Evolutionary conservation across 1,284 basidiomycete species (phyloP).

Genomic region (Ceratobasidium papillatum): DNA sequence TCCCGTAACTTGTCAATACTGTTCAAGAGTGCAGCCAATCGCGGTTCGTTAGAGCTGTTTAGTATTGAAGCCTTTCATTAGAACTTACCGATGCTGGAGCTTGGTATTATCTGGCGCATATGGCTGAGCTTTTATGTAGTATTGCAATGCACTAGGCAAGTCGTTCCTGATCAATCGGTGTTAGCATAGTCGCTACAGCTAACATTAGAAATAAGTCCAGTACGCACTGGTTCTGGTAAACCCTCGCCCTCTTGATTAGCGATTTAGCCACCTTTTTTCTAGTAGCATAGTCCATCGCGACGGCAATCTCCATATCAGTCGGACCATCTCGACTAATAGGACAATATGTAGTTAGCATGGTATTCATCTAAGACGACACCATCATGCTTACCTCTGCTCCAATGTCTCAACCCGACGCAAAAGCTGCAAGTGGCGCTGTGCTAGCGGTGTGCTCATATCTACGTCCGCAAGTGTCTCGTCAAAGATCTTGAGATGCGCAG

Average conservation of each 20-base stretch:
- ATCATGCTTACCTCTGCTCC: constrained; percentile 72
- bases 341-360: constrained; percentile 25
- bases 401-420: constrained; percentile 68
- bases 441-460: constrained; percentile 48
- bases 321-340: constrained; percentile 52
- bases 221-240: constrained; percentile 76
- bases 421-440: constrained; percentile 70
- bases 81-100: constrained; percentile 81
- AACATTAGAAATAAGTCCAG: constrained; percentile 37
- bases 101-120: constrained; percentile 82
- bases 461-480: constrained; percentile 17
- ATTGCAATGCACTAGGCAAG: constrained; percentile 72
- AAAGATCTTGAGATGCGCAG: constrained; percentile 10
- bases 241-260: constrained; percentile 75
- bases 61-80: constrained; percentile 51
- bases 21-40: neutral
- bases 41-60: no score
- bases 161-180: constrained; percentile 62
- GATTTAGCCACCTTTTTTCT: constrained; percentile 78
- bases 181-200: neutral
- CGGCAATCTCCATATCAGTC: constrained; percentile 66
- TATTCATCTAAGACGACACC: constrained; percentile 16
- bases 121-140: constrained; percentile 75
- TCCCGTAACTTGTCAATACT: constrained; percentile 37
- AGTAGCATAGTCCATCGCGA: constrained; percentile 70